Evolutionary conservation across 345 rosid species (phyloP).

Genomic region (Pseudoturritis turrita): DNA sequence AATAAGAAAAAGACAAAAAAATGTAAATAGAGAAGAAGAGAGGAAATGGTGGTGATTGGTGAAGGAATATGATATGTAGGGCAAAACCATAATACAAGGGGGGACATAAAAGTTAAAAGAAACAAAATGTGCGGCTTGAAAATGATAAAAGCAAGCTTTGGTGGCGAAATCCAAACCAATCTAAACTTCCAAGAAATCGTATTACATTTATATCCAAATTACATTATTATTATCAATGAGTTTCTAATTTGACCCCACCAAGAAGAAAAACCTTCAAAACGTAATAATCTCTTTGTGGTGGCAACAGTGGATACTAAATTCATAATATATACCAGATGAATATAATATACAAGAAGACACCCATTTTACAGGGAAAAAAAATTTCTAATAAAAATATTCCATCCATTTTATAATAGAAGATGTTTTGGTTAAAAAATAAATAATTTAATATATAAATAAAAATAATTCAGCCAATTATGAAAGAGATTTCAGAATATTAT

Average conservation of each 20-base stretch:
- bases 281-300: background rate
- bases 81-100: background rate
- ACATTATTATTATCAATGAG: background rate
- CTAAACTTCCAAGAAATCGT: background rate
- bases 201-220: background rate
- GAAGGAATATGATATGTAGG: background rate
- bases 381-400: no score
- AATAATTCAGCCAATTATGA: no score
- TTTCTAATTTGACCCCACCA: background rate
- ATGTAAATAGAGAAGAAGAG: background rate
- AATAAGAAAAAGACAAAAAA: background rate
- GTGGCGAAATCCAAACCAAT: constrained; percentile 4
- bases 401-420: no score
- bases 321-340: background rate
- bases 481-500: no score
- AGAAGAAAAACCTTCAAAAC: background rate
- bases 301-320: background rate
- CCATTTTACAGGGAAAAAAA: no score
- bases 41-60: background rate
- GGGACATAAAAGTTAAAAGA: background rate
- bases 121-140: constrained; percentile 5
- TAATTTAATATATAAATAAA: no score
- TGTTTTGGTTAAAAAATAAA: no score
- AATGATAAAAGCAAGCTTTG: constrained; percentile 9
- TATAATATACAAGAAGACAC: background rate